These are phyloP conservation scores for Cytospora leucostoma DNA, from an alignment of 2,329 filamentous ascomycete species.

Conservation along the genomic window DNA sequence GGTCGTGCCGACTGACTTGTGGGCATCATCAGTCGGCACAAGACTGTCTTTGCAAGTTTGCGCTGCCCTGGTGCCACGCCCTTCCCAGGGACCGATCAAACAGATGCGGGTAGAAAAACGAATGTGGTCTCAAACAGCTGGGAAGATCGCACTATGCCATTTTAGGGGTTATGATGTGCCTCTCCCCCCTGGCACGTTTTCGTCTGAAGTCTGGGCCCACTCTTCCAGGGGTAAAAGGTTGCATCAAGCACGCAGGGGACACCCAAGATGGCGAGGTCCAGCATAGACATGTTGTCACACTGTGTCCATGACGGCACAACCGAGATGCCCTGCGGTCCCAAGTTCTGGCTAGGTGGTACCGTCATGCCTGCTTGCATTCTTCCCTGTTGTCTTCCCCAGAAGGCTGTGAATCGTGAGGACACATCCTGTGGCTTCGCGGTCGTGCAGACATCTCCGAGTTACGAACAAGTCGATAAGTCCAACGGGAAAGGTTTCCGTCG, in stretches of 20 bases:
- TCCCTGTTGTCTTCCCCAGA: background rate
- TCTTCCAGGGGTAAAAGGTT: slow-evolving; percentile 20
- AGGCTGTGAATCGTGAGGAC: background rate
- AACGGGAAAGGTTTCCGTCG: slow-evolving; percentile 9
- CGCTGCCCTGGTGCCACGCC: slow-evolving; percentile 3
- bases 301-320: slow-evolving; percentile 17
- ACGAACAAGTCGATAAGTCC: slow-evolving; percentile 5
- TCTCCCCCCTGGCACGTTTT: slow-evolving; percentile 21
- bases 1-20: background rate
- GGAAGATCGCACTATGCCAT: slow-evolving; percentile 24
- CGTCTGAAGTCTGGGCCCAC: slow-evolving; percentile 25
- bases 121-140: slow-evolving; percentile 15
- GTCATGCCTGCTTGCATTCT: slow-evolving; percentile 9
- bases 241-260: slow-evolving; percentile 14
- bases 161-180: slow-evolving; percentile 9
- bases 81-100: slow-evolving; percentile 19
- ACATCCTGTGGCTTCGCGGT: background rate
- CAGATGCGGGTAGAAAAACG: slow-evolving; percentile 18
- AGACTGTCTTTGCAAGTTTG: background rate
- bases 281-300: slow-evolving; percentile 19
- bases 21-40: background rate
- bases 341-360: slow-evolving; percentile 4
- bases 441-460: slow-evolving; percentile 6
- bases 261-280: slow-evolving; percentile 4
- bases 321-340: slow-evolving; percentile 8